phyloP scores from a whole-genome alignment of 345 rosid genomes.

The Eucalyptus paniculata region DNA sequence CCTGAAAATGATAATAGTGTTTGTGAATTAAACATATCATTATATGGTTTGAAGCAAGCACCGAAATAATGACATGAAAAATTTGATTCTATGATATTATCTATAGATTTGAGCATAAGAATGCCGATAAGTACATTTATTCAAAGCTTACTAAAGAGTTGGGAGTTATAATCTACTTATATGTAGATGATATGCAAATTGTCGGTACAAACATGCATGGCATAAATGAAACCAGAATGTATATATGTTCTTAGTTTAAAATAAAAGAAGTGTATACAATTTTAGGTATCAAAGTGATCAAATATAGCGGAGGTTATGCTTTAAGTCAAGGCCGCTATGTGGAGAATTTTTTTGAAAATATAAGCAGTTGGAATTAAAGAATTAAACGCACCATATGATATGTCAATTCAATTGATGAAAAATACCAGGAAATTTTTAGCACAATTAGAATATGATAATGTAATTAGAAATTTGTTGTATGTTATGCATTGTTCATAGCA shows the following conservation, averaged over 20 bases:
- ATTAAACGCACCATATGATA: background rate
- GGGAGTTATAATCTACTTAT: too few relatives aligned
- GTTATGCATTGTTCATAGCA: background rate
- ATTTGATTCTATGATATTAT: background rate
- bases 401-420: background rate
- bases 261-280: too few relatives aligned
- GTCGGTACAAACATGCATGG: rapidly evolving
- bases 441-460: too few relatives aligned
- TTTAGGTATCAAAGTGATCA: background rate
- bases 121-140: background rate
- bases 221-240: background rate
- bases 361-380: background rate
- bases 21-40: background rate
- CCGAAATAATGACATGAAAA: background rate
- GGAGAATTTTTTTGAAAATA: background rate
- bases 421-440: too few relatives aligned
- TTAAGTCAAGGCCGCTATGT: background rate
- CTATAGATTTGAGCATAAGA: background rate
- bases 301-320: background rate
- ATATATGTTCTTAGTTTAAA: too few relatives aligned
- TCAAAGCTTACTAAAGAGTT: background rate
- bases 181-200: background rate
- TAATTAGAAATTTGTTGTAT: background rate
- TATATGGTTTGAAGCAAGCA: background rate
- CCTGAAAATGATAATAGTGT: background rate